phyloP scores from a whole-genome alignment of 257 asterid species.

The Handroanthus guayacan region DNA sequence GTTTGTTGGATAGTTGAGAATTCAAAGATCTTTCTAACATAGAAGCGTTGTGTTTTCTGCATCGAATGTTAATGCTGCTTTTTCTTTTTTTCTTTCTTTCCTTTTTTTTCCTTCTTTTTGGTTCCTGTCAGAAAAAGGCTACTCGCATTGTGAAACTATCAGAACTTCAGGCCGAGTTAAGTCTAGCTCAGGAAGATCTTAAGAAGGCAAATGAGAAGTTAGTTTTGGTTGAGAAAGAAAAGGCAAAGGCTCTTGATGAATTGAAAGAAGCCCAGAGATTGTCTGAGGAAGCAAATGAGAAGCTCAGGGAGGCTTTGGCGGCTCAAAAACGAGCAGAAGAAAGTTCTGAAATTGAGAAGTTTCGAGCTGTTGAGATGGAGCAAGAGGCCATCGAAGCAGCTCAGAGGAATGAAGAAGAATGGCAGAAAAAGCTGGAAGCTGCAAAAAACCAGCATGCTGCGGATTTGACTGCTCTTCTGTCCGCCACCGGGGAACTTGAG shows the following conservation, averaged over 20 bases:
- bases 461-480: slow-evolving; percentile 60
- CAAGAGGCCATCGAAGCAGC: slow-evolving; percentile 60
- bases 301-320: slow-evolving; percentile 74
- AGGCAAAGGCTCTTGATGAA: slow-evolving; percentile 68
- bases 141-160: slow-evolving; percentile 58
- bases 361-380: slow-evolving; percentile 50
- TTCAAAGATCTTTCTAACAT: neutral
- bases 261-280: slow-evolving; percentile 63
- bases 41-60: neutral
- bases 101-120: neutral
- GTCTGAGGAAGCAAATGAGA: slow-evolving; percentile 78
- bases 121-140: slow-evolving; percentile 59
- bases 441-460: slow-evolving; percentile 59
- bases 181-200: slow-evolving; percentile 69
- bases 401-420: slow-evolving; percentile 64
- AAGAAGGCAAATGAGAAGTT: slow-evolving; percentile 79
- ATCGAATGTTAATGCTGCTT: slow-evolving; percentile 27
- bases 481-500: slow-evolving; percentile 60
- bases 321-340: slow-evolving; percentile 88
- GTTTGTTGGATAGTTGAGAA: too few species aligned
- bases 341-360: slow-evolving; percentile 69
- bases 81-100: neutral
- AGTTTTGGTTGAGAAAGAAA: slow-evolving; percentile 73
- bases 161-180: slow-evolving; percentile 69
- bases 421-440: slow-evolving; percentile 60